Base-by-base conservation (phyloP, 306 rosid species). In the Boehmeria nivea region DNA sequence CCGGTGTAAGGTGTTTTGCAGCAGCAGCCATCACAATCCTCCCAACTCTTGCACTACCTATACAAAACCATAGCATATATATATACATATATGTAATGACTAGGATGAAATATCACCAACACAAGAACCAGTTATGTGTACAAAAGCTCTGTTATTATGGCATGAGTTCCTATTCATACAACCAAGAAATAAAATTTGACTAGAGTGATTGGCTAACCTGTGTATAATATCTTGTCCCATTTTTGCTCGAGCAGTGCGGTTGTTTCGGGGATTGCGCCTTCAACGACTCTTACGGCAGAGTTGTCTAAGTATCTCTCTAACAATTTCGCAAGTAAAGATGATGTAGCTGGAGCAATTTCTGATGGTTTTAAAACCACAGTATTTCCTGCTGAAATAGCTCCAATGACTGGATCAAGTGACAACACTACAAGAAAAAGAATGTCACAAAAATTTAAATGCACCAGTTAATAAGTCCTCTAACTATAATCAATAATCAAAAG, bases 1-100 rank as follows among this genome's bases (percentile, higher is more conserved):
- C 89, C 6, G 96, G 96, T 10, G 94, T 84, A 43, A 88, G 89
- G 70, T 88, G 94, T 71, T 88, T 88, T 54, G 89, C 89, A 22
- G 96, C 94, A n/a, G 96, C 96, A 55, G 94, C 83, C 96, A 88
- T 73, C 69, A 88, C 94, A 50, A 88, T 84, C 54, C 87, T 89
- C 37, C 85, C 96, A 19, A 88, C 89, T 72, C 74, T 76, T 16
- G 94, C 94, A 73, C 96, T 83, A 28, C 96, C 95, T 87, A 72
- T 57, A 73, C 12, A 36, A n/a, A 67, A 47, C 16, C 34, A 15
- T 47, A 54, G n/a, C n/a, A n/a, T n/a, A n/a, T n/a, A n/a, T n/a
- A n/a, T n/a, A n/a, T n/a, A n/a, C n/a, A n/a, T 43, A 44, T 27
- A 17, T 46, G 20, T 16, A 46, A 15, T 20, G 13, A 46, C 11